phyloP scores from a whole-genome alignment of 1,284 basidiomycete genomes.

The Trametes sp. region DNA sequence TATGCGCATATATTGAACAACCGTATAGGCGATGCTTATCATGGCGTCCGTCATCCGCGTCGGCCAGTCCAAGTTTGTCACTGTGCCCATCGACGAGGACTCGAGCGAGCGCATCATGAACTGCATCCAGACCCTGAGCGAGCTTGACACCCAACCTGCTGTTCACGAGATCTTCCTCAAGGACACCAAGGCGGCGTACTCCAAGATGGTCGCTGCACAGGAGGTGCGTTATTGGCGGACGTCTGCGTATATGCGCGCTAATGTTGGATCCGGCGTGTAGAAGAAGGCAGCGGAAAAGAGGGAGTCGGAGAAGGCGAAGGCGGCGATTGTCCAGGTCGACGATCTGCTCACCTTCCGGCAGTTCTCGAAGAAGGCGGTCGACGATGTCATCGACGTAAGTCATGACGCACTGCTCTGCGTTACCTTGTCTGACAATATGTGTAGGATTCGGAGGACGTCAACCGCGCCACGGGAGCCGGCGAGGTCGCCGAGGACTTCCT shows the following conservation, averaged over 20 bases:
- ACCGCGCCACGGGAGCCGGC: conserved; percentile 86
- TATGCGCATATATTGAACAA: conserved; percentile 5
- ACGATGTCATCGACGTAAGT: conserved; percentile 84
- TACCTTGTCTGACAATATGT: conserved; percentile 12
- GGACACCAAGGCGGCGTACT: conserved; percentile 93
- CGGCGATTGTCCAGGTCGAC: conserved; percentile 86
- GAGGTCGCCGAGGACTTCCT: conserved; percentile 95
- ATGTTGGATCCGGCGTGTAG: conserved; percentile 35
- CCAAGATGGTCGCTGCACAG: conserved; percentile 93
- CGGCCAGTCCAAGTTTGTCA: conserved; percentile 95
- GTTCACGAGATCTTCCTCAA: conserved; percentile 90
- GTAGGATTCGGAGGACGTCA: conserved; percentile 90
- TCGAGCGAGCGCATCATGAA: conserved; percentile 96
- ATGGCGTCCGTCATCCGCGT: conserved; percentile 98
- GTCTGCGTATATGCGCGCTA: not conserved
- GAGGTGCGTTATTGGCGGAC: conserved; percentile 70
- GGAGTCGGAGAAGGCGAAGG: conserved; percentile 79
- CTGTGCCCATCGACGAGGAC: conserved; percentile 97
- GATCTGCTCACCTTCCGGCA: conserved; percentile 94
- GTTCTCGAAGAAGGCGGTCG: conserved; percentile 89
- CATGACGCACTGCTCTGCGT: not conserved
- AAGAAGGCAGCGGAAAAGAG: conserved; percentile 92
- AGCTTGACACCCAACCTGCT: conserved; percentile 66
- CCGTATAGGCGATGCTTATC: conserved; percentile 87
- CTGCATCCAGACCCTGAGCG: conserved; percentile 93